Conservation (phyloP, 257 asterid species). For the Solanum medicagineum region DNA sequence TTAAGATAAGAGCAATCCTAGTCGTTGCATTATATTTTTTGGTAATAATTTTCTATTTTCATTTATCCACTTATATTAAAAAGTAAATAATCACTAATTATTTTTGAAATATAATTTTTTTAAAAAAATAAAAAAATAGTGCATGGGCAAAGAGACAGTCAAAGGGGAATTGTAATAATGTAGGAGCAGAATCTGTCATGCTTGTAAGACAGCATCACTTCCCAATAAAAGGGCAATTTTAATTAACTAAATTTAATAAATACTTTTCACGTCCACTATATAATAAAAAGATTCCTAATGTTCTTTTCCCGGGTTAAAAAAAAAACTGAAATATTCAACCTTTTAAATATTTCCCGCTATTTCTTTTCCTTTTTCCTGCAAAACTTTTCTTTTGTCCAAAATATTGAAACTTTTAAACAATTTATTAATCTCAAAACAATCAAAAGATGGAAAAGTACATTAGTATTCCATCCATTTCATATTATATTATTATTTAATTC, state of each 20-base stretch:
- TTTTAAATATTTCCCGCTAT: background rate
- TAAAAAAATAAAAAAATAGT: too few species aligned
- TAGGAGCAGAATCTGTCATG: background rate
- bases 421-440: background rate
- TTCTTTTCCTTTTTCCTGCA: background rate
- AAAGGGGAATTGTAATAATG: background rate
- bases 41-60: too few species aligned
- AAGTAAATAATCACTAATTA: too few species aligned
- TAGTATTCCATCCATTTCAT: background rate
- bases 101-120: too few species aligned
- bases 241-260: background rate
- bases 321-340: too few species aligned
- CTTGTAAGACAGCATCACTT: background rate
- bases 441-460: background rate
- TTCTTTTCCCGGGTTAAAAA: background rate
- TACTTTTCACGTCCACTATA: slow-evolving; percentile 17
- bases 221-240: background rate
- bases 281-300: background rate
- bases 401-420: background rate
- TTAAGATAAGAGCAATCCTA: rapidly evolving
- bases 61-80: too few species aligned
- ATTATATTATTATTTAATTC: background rate
- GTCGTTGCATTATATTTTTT: too few species aligned
- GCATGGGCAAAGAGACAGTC: background rate
- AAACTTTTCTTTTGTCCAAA: background rate